Evolutionary conservation across 805 yeast species (phyloP).

Genomic region (Babjeviella inositovora): DNA sequence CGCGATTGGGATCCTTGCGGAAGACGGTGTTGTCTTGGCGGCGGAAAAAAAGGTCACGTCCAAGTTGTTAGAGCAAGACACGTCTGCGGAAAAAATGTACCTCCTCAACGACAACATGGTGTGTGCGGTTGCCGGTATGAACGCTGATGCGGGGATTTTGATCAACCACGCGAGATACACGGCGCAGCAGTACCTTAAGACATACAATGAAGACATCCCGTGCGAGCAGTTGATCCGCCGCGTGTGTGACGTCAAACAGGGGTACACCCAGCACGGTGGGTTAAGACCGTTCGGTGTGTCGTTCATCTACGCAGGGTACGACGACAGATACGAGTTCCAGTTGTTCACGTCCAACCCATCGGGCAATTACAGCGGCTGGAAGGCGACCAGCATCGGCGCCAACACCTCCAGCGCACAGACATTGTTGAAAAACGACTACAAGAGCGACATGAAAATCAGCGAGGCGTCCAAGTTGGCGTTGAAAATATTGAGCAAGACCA

Average conservation of each 20-base stretch:
- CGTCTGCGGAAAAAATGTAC: conserved; percentile 86
- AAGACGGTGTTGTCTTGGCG: conserved; percentile 85
- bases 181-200: conserved; percentile 75
- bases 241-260: conserved; percentile 89
- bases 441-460: conserved; percentile 53
- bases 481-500: conserved; percentile 84
- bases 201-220: conserved; percentile 89
- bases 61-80: conserved; percentile 85
- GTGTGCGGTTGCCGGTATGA: conserved; percentile 96
- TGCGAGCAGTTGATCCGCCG: conserved; percentile 79
- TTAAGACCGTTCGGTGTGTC: conserved; percentile 97
- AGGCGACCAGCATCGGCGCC: conserved; percentile 93
- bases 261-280: conserved; percentile 98
- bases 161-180: conserved; percentile 73
- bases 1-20: conserved; percentile 61
- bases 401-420: conserved; percentile 96
- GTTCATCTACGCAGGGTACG: conserved; percentile 91
- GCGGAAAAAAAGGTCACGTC: conserved; percentile 94
- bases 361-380: conserved; percentile 97
- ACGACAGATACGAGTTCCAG: conserved; percentile 80
- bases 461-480: conserved; percentile 82
- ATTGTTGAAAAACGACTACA: conserved; percentile 84
- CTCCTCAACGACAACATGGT: conserved; percentile 67
- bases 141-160: conserved; percentile 88
- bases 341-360: conserved; percentile 92